These are phyloP conservation scores for Globomyces pollinis-pini DNA, from an alignment of 192 early-diverging fungal species.

Conservation along the genomic window DNA sequence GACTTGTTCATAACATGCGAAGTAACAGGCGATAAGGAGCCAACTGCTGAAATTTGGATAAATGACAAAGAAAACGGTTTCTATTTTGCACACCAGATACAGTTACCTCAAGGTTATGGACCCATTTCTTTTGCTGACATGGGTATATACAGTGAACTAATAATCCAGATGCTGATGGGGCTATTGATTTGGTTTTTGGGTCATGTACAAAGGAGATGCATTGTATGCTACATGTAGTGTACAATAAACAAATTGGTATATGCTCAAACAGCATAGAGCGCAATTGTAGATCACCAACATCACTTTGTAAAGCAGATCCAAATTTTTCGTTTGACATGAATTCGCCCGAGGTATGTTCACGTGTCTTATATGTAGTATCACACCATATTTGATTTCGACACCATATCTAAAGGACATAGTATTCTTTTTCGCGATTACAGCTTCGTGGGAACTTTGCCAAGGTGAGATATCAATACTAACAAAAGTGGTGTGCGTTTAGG, in stretches of 20 bases:
- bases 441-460: slow-evolving; percentile 41
- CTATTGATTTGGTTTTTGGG: slow-evolving; percentile 75
- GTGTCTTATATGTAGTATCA: not conserved
- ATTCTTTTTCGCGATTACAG: not conserved
- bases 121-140: slow-evolving; percentile 87
- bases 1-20: slow-evolving; percentile 41
- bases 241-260: slow-evolving; percentile 36
- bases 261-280: slow-evolving; percentile 80
- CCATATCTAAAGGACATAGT: not conserved
- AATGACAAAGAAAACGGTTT: slow-evolving; percentile 60
- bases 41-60: slow-evolving; percentile 69
- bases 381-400: not conserved
- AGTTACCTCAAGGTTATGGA: slow-evolving; percentile 60
- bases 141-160: too few species aligned
- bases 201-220: slow-evolving; percentile 40
- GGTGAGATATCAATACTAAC: too few species aligned
- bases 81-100: slow-evolving; percentile 46
- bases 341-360: not conserved
- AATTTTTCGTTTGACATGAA: slow-evolving; percentile 54
- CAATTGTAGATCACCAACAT: slow-evolving; percentile 57
- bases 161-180: slow-evolving; percentile 79
- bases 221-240: not conserved
- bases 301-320: slow-evolving; percentile 69
- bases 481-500: slow-evolving; percentile 37
- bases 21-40: too few species aligned